A percentile compares a stretch with the other conserved stretches of the same genome.
Conservation (phyloP, 2,329 filamentous ascomycete genomes). For the Phyllosticta citrichinensis region DNA sequence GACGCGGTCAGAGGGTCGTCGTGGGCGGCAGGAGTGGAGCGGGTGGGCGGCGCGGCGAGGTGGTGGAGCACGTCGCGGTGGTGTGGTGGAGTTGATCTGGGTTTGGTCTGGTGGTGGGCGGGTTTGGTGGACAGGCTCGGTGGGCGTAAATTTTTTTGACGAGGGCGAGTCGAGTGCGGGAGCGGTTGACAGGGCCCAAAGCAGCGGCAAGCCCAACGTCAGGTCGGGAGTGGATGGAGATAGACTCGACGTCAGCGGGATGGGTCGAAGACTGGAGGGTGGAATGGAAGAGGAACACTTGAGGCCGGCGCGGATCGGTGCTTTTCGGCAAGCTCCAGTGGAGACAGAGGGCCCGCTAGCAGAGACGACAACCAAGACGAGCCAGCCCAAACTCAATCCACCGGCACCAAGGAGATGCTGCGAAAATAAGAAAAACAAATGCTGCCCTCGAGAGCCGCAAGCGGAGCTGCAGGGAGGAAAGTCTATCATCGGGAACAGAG, state of each 20-base stretch:
- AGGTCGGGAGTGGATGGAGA: background rate
- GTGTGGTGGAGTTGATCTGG: slow-evolving; percentile 6
- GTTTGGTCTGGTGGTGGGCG: background rate
- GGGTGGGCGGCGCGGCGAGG: background rate
- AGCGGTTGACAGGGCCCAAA: slow-evolving; percentile 4
- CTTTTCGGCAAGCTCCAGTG: slow-evolving; percentile 9
- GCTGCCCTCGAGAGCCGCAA: background rate
- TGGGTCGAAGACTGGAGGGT: slow-evolving; percentile 1
- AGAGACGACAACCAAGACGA: background rate
- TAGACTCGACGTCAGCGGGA: slow-evolving; percentile 7
- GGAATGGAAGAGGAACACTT: slow-evolving; percentile 1
- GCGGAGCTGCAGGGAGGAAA: too few species aligned
- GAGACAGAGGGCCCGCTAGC: slow-evolving; percentile 2
- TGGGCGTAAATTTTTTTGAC: slow-evolving; percentile 5
- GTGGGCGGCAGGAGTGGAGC: slow-evolving; percentile 3
- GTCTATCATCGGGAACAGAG: too few species aligned
- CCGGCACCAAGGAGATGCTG: background rate
- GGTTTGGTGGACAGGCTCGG: background rate
- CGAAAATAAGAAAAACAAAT: background rate
- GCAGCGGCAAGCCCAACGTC: background rate
- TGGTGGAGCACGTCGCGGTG: slow-evolving; percentile 1
- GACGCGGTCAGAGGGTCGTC: background rate
- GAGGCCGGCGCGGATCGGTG: slow-evolving; percentile 10
- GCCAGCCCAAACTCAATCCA: background rate
- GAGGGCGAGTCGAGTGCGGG: background rate